A percentile compares a stretch with the other conserved stretches of the same genome.
These are phyloP conservation scores for Tricholoma bakamatsutake DNA, from an alignment of 768 basidiomycete genomes.

Conservation along the genomic window DNA sequence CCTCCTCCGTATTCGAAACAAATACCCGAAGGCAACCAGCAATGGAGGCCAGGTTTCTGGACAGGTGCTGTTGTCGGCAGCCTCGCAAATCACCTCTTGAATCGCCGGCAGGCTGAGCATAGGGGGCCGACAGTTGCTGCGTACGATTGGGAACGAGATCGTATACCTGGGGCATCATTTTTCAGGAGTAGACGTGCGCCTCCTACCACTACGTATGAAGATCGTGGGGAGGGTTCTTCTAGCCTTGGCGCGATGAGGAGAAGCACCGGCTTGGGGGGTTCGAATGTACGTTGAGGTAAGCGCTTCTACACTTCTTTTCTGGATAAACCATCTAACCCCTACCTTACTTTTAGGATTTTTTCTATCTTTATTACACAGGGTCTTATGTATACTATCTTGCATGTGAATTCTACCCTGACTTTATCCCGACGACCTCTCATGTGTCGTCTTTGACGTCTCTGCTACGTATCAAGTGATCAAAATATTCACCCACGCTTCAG, in stretches of 20 bases:
- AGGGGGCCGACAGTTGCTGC: slow-evolving; percentile 14
- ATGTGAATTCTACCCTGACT: background rate
- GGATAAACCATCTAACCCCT: background rate
- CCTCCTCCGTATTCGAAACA: slow-evolving; percentile 60
- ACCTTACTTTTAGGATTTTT: background rate
- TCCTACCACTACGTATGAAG: slow-evolving; percentile 24
- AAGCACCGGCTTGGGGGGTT: slow-evolving; percentile 79
- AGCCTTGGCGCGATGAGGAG: slow-evolving; percentile 65
- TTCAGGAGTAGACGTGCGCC: slow-evolving; percentile 23
- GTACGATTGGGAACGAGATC: slow-evolving; percentile 69
- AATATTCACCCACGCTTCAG: background rate
- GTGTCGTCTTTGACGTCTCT: background rate
- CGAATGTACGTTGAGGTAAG: slow-evolving; percentile 50
- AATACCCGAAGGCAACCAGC: slow-evolving; percentile 18
- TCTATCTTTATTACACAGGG: background rate
- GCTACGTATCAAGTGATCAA: background rate
- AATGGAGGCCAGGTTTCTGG: slow-evolving; percentile 78
- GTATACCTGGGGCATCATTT: slow-evolving; percentile 20
- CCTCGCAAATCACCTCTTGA: slow-evolving; percentile 54
- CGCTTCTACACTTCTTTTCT: background rate
- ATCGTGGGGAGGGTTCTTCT: slow-evolving; percentile 66
- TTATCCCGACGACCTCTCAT: background rate
- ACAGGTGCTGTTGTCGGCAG: slow-evolving; percentile 75
- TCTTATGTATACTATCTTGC: background rate
- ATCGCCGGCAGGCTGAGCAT: slow-evolving; percentile 23